These are phyloP conservation scores for Neoboletus brunneissimus DNA, from an alignment of 768 basidiomycete species.

Conservation along the genomic window DNA sequence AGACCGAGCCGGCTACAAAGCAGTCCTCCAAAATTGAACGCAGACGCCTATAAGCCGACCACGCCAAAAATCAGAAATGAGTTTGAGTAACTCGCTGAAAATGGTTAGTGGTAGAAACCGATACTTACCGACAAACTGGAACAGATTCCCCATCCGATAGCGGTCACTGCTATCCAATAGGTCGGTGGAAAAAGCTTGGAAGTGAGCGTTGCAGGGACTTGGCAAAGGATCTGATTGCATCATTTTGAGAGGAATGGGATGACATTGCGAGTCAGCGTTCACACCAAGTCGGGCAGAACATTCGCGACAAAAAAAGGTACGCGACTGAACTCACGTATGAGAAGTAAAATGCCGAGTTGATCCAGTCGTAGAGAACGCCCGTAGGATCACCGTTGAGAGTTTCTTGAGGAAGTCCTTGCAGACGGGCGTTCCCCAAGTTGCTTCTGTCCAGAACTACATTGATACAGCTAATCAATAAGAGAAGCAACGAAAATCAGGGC, in stretches of 20 bases:
- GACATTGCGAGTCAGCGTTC: background rate
- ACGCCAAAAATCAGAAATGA: background rate
- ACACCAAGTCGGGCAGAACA: background rate
- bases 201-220: constrained; percentile 60
- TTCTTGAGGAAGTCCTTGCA: constrained; percentile 70
- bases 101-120: background rate
- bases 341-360: constrained; percentile 75
- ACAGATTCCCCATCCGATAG: constrained; percentile 73
- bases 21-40: constrained; percentile 58
- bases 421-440: constrained; percentile 75
- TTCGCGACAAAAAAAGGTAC: background rate
- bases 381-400: constrained; percentile 63
- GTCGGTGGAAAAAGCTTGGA: constrained; percentile 71
- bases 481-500: background rate
- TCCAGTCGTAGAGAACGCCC: constrained; percentile 67
- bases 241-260: background rate
- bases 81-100: background rate
- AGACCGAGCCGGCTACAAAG: constrained; percentile 57
- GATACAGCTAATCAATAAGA: constrained; percentile 1
- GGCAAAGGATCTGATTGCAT: constrained; percentile 54
- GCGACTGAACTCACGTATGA: constrained; percentile 53
- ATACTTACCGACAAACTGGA: constrained; percentile 64
- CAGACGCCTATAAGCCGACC: constrained; percentile 47
- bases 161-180: constrained; percentile 61
- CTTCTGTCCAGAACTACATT: constrained; percentile 59